Evolutionary conservation across 108 stramenopile genomes (phyloP), one percentile per base, ranked within the genome.

Genomic region (Licmophora abbreviata): DNA sequence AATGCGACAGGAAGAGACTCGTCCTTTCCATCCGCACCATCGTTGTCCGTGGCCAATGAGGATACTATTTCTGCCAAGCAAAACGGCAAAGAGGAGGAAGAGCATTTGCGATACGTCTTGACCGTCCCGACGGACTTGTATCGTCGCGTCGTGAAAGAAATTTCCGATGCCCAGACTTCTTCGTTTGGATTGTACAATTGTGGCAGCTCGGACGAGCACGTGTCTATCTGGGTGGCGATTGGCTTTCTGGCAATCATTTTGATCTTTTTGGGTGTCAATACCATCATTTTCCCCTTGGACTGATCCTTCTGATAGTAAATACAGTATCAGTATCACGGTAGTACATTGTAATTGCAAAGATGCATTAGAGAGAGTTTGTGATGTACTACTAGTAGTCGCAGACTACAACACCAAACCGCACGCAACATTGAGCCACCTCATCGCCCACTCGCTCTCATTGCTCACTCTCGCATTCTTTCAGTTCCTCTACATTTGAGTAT

Each of bases 71-170:
- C 37, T 22, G 15, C 35, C 24, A 37, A 21, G 22, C 36, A 45
- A 32, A 17, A 56, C 18, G 31, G n/a, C 25, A 29, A 36, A 25
- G 7, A 38, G 20, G 33, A 54, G 15, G 34, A 47, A 8, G 29
- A 42, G 21, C 54, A 55, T 4, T 9, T 35, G 12, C 26, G n/a
- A 20, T 81, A 81, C 34, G 67, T 74, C 22, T 46, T 81, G 54
- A 73, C 74, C 1, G 72, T 81, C 17, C 68, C 63, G n/a, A 59
- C 63, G 28, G 72, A 81, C 51, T 46, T 81, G 47, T 81, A 81
- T 29, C 59, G 56, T 20, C 54, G 74, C 0, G 45, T 81, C 12
- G 60, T 81, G 26, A 30, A 42, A 0, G 79, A 80, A 33, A 72
- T 80, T 53, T 61, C 71, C 29, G 43, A 69, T 54, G 51, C 9